Conservation (phyloP, 129 eudicot species). For the Flaveria sonorensis region DNA sequence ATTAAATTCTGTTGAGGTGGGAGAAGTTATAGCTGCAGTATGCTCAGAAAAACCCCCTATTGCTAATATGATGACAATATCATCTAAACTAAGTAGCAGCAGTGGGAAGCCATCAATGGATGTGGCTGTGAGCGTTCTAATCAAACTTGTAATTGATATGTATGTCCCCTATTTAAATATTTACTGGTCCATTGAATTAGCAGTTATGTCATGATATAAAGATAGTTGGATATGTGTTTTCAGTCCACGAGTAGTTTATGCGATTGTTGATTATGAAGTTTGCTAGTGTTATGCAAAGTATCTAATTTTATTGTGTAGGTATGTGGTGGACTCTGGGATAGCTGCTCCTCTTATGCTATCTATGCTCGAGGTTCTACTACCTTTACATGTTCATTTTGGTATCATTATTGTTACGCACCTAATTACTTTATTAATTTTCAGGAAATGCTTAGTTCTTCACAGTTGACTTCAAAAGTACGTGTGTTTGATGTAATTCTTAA, state of each 20-base stretch:
- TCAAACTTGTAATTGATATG: conserved; percentile 98
- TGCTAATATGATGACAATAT: conserved; percentile 58
- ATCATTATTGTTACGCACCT: conserved; percentile 18
- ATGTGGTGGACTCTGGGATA: conserved; percentile 80
- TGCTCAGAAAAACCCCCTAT: conserved; percentile 73
- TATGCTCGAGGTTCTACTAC: conserved; percentile 82
- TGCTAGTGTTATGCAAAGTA: conserved; percentile 24
- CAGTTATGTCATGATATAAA: conserved; percentile 15
- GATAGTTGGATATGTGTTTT: conserved; percentile 16
- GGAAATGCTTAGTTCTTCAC: conserved; percentile 89
- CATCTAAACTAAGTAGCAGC: conserved; percentile 70
- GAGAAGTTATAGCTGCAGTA: conserved; percentile 91
- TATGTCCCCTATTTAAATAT: conserved; percentile 43
- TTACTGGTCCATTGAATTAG: neutral
- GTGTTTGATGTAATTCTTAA: conserved; percentile 93
- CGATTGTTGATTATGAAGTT: conserved; percentile 23
- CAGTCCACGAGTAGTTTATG: conserved; percentile 19
- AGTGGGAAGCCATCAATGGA: conserved; percentile 94
- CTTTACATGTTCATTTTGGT: conserved; percentile 9
- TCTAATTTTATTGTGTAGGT: conserved; percentile 57
- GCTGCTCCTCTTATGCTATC: conserved; percentile 96
- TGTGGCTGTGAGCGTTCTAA: conserved; percentile 97
- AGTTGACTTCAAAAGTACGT: conserved; percentile 72
- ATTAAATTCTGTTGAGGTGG: conserved; percentile 75
- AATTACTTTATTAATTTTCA: conserved; percentile 35